Evolutionary conservation across 208 protist species (phyloP).

Genomic region (Trypanosoma vivax): DNA sequence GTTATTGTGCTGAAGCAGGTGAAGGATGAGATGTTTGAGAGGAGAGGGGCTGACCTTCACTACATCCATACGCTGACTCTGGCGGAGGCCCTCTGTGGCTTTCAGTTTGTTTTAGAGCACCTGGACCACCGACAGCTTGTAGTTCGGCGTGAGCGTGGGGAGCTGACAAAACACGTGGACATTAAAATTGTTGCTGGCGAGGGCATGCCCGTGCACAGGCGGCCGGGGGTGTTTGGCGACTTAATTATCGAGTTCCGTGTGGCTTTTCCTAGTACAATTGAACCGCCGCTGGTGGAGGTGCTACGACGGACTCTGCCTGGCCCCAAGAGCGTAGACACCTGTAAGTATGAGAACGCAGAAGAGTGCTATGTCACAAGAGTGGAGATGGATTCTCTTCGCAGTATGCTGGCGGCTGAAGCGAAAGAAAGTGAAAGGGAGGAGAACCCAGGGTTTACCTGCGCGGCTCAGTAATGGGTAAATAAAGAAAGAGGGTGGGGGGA

Average conservation of each 20-base stretch:
- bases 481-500: neutral
- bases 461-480: constrained; percentile 29
- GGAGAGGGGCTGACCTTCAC: constrained; percentile 89
- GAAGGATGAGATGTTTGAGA: constrained; percentile 87
- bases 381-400: constrained; percentile 32
- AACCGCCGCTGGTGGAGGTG: constrained; percentile 28
- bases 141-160: constrained; percentile 57
- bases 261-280: constrained; percentile 43
- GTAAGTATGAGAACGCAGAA: constrained; percentile 20
- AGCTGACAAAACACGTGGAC: constrained; percentile 67
- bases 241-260: constrained; percentile 69
- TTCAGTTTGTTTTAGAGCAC: constrained; percentile 86
- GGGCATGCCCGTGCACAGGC: constrained; percentile 60
- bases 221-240: constrained; percentile 42
- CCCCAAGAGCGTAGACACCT: constrained; percentile 27
- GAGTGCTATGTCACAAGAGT: constrained; percentile 52
- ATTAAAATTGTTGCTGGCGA: constrained; percentile 55
- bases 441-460: constrained; percentile 26
- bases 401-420: constrained; percentile 44
- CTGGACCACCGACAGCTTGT: constrained; percentile 86
- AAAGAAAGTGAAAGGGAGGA: constrained; percentile 34
- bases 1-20: constrained; percentile 92
- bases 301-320: constrained; percentile 42
- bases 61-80: constrained; percentile 87
- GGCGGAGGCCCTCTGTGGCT: constrained; percentile 92